Percentiles rank a stretch among this genome's conserved stretches.
phyloP scores from a whole-genome alignment of 257 asterid genomes.

The Nicotiana sylvestris region DNA sequence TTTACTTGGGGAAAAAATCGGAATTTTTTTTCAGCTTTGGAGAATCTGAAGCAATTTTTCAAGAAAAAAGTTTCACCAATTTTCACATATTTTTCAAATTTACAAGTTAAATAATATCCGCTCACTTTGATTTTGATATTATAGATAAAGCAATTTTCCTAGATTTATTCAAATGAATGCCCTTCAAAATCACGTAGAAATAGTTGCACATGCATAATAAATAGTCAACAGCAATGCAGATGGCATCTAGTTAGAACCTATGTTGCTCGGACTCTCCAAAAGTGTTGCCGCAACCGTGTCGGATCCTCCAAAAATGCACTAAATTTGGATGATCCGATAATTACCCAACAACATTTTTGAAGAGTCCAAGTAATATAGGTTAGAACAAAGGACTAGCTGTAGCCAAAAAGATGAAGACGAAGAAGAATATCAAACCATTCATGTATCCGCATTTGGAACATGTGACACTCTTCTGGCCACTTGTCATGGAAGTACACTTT shows the following conservation, averaged over 20 bases:
- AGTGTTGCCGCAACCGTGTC: too few relatives aligned
- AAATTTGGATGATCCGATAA: too few relatives aligned
- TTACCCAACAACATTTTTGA: too few relatives aligned
- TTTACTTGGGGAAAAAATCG: too few relatives aligned
- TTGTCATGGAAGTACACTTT: slow-evolving; percentile 59
- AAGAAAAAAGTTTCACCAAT: too few relatives aligned
- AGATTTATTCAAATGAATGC: not conserved
- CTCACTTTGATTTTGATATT: not conserved
- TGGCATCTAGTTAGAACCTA: not conserved
- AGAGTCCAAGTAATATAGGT: too few relatives aligned
- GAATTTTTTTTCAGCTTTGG: too few relatives aligned
- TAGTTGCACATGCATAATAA: not conserved
- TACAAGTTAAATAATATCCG: not conserved
- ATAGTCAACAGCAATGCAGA: not conserved
- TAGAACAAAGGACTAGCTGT: not conserved
- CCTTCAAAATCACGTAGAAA: not conserved
- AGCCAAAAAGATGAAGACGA: not conserved
- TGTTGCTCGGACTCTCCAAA: too few relatives aligned
- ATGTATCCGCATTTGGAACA: slow-evolving; percentile 71
- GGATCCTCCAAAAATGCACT: too few relatives aligned
- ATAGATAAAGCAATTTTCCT: not conserved
- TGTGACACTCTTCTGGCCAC: slow-evolving; percentile 33
- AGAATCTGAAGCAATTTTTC: too few relatives aligned
- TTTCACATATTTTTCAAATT: not conserved
- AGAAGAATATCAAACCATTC: slow-evolving; percentile 55